Base-by-base conservation (phyloP, 179 eudicot genomes). In the Camellia oleifera region DNA sequence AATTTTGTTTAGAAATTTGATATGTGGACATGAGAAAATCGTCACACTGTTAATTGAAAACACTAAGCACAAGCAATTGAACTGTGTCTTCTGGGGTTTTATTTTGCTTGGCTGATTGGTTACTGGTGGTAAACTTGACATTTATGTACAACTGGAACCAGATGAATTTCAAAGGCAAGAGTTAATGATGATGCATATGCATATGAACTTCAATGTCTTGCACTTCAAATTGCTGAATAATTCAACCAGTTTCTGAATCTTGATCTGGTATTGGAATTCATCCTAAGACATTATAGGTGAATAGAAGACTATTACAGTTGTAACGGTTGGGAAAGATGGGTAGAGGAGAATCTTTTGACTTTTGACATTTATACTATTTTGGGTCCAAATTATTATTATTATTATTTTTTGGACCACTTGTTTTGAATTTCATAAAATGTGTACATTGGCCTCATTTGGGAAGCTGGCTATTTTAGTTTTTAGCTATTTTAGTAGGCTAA, bases 1-100 rank as follows among this genome's bases (percentile, higher is more conserved):
- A 26, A 56, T 60, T 74, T 48, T 46, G 60, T 13, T 76, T 63
- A 12, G 52, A 60, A 75, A 75, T 46, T 62, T 20, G 58, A 18
- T 63, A 3, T 3, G 5, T 15, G 64, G 66, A 57, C 61, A 1
- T 52, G 32, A 32, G 0, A 72, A 52, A 72, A 71, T 72, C 6
- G 9, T 13, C 5, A 72, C 5, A 50, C 20, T n/a, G 3, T 20
- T 23, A 20, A 9, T 11, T 10, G 42, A 6, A 6, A 9, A 45
- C 20, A 48, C 52, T 48, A 44, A 69, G 6, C 13, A 2, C 9
- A 57, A 40, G 45, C 40, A 46, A 13, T 53, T 73, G 76, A 5
- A 54, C 17, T 23, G 45, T 23, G 45, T 54, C 46, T 54, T 53
- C 52, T 56, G n/a, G 77, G 50, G 8, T 48, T 48, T 48, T 3